Conservation (phyloP, 2,329 filamentous ascomycete genomes). For the Phaeophleospora eucalypticola region DNA sequence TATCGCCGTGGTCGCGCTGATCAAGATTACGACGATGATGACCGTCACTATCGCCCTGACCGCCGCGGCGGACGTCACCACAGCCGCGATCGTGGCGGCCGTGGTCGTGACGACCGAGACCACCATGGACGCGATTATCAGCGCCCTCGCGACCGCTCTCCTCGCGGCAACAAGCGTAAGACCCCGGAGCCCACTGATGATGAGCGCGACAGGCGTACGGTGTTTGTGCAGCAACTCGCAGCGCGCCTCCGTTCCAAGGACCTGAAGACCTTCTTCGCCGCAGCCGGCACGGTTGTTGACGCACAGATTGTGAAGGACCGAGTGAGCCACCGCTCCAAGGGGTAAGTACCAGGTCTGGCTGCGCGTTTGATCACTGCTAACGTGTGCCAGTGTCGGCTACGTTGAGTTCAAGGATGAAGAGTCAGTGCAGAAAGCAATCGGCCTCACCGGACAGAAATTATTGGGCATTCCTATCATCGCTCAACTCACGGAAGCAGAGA, state of each 20-base stretch:
- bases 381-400: slow-evolving; percentile 75
- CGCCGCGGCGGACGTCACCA: slow-evolving; percentile 61
- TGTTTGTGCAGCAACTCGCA: slow-evolving; percentile 97
- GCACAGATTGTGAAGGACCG: slow-evolving; percentile 98
- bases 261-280: slow-evolving; percentile 91
- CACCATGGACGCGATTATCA: slow-evolving; percentile 58
- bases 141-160: slow-evolving; percentile 40
- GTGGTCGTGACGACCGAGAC: slow-evolving; percentile 44
- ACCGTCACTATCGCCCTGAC: slow-evolving; percentile 34
- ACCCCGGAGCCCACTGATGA: slow-evolving; percentile 79
- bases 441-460: slow-evolving; percentile 97
- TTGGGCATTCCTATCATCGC: slow-evolving; percentile 98
- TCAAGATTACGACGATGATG: slow-evolving; percentile 33
- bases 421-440: slow-evolving; percentile 85
- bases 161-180: slow-evolving; percentile 41
- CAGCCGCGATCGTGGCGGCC: slow-evolving; percentile 51
- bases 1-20: slow-evolving; percentile 36
- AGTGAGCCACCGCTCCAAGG: slow-evolving; percentile 94
- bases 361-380: slow-evolving; percentile 36
- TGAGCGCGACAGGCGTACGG: slow-evolving; percentile 91
- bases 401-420: slow-evolving; percentile 98
- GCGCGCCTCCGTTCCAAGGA: slow-evolving; percentile 88
- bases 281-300: slow-evolving; percentile 89
- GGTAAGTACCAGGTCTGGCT: slow-evolving; percentile 56
- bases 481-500: slow-evolving; percentile 97